phyloP scores from a whole-genome alignment of 176 grass and related monocot genomes.

The Hyparrhenia diplandra region DNA sequence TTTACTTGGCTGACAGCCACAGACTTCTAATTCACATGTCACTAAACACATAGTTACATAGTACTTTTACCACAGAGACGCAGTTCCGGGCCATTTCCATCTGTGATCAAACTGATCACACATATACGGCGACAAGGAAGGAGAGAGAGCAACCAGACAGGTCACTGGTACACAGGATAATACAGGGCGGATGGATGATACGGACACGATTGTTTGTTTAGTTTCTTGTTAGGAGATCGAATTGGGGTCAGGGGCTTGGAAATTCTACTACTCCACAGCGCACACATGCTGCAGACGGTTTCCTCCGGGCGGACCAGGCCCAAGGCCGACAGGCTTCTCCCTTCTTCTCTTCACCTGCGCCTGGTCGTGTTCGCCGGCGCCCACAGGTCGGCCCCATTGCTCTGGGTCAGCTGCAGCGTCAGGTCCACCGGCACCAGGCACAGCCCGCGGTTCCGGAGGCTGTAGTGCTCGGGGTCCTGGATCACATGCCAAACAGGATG shows the following conservation, averaged over 20 bases:
- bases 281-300: not conserved
- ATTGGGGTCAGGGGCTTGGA: slow-evolving; percentile 23
- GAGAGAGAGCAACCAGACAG: not conserved
- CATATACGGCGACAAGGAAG: not conserved
- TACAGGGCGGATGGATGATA: slow-evolving; percentile 22
- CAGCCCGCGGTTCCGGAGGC: slow-evolving; percentile 72
- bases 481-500: not conserved
- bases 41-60: slow-evolving; percentile 31
- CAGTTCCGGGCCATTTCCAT: not conserved
- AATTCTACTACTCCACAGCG: not conserved
- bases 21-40: slow-evolving; percentile 12
- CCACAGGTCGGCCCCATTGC: slow-evolving; percentile 99
- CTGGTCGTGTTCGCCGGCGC: slow-evolving; percentile 70
- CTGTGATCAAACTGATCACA: not conserved
- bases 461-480: slow-evolving; percentile 72
- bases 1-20: slow-evolving; percentile 4
- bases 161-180: not conserved
- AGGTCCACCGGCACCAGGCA: slow-evolving; percentile 76
- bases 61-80: not conserved
- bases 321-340: not conserved
- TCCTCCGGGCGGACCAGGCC: not conserved
- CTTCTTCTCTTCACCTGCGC: slow-evolving; percentile 44
- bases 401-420: slow-evolving; percentile 66
- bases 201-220: not conserved
- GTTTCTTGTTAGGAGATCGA: slow-evolving; percentile 33